These are phyloP conservation scores for Saraca asoca DNA, from an alignment of 331 rosid genomes.

Conservation along the genomic window DNA sequence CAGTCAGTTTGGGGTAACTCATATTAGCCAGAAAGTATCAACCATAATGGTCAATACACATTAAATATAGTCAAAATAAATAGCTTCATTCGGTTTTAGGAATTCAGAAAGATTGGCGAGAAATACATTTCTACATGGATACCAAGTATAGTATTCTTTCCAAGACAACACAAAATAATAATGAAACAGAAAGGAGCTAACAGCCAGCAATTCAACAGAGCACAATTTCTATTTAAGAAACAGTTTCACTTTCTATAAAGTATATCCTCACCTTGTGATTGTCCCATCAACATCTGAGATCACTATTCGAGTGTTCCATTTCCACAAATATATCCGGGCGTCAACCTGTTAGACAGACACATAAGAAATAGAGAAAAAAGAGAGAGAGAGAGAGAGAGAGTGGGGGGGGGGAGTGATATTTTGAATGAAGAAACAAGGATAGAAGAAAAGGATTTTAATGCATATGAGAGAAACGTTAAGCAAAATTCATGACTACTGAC, in stretches of 20 bases:
- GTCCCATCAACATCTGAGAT: slow-evolving; percentile 99
- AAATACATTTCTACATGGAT: too few species aligned
- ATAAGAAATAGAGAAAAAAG: slow-evolving; percentile 25
- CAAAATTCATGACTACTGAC: slow-evolving; percentile 40
- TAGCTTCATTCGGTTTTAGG: background rate
- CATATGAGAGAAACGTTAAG: slow-evolving; percentile 22
- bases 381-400: slow-evolving; percentile 20
- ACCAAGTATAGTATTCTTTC: too few species aligned
- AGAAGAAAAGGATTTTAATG: slow-evolving; percentile 18
- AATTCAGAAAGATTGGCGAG: too few species aligned
- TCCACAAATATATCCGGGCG: slow-evolving; percentile 84
- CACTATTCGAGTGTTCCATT: slow-evolving; percentile 85
- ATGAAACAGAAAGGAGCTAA: slow-evolving; percentile 7
- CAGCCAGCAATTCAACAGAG: slow-evolving; percentile 1
- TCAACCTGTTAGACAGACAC: slow-evolving; percentile 64
- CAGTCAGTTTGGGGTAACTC: slow-evolving; percentile 10
- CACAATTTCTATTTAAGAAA: slow-evolving; percentile 19
- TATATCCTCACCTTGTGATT: slow-evolving; percentile 71
- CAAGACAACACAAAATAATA: slow-evolving; percentile 22
- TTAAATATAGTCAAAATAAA: background rate
- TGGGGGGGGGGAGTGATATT: slow-evolving; percentile 13
- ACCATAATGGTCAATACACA: background rate
- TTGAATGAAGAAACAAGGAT: slow-evolving; percentile 10
- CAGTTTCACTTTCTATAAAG: slow-evolving; percentile 17
- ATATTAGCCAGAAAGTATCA: background rate